Evolutionary conservation across 2,329 filamentous ascomycete genomes (phyloP).

Genomic region (Zelopaecilomyces penicillatus): DNA sequence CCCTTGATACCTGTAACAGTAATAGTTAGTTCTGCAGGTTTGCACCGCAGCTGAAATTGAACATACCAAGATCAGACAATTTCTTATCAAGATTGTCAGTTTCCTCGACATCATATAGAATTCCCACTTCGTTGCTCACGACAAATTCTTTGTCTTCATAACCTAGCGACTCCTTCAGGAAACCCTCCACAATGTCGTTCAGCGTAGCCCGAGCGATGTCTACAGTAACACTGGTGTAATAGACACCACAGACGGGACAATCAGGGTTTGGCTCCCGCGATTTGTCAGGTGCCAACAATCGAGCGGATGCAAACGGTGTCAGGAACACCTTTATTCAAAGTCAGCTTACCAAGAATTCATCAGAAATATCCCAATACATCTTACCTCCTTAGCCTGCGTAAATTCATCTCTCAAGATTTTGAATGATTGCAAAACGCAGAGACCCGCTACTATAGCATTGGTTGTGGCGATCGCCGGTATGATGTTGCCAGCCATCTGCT

Average conservation of each 20-base stretch:
- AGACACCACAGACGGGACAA: conserved; percentile 76
- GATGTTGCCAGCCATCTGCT: conserved; percentile 99
- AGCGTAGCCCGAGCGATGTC: conserved; percentile 68
- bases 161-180: conserved; percentile 61
- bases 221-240: conserved; percentile 56
- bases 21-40: neutral
- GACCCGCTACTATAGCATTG: conserved; percentile 87
- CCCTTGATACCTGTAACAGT: conserved; percentile 49
- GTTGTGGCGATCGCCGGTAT: conserved; percentile 97
- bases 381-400: conserved; percentile 63
- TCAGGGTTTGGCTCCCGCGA: conserved; percentile 62
- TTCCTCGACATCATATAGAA: conserved; percentile 86
- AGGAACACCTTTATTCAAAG: conserved; percentile 57
- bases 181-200: conserved; percentile 66
- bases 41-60: neutral
- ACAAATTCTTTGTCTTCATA: conserved; percentile 74
- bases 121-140: conserved; percentile 62
- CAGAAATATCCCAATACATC: conserved; percentile 6
- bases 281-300: conserved; percentile 50
- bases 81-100: conserved; percentile 79
- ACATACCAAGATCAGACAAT: conserved; percentile 62
- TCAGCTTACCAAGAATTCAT: neutral
- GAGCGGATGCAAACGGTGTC: conserved; percentile 53
- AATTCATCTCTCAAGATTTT: conserved; percentile 75
- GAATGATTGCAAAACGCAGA: conserved; percentile 88